Percentiles rank a stretch among this genome's conserved stretches.
Conservation (phyloP, 495 filamentous ascomycete species). For the Hamigera avellanea region DNA sequence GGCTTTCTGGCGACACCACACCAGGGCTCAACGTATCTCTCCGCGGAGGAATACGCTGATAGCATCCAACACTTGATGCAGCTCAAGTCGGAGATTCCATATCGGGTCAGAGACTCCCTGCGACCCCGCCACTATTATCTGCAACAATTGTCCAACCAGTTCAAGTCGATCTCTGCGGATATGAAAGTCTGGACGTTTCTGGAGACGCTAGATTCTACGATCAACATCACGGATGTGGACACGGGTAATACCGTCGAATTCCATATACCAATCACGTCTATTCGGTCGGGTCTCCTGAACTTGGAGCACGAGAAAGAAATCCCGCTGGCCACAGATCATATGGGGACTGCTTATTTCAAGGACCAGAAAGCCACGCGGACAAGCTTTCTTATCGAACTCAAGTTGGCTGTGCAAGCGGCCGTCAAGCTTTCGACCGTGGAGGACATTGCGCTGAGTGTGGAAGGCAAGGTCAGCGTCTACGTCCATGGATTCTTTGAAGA, state of each 20-base stretch:
- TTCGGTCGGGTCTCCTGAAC: slow-evolving; percentile 45
- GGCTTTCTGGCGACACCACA: slow-evolving; percentile 52
- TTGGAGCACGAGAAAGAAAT: slow-evolving; percentile 45
- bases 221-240: slow-evolving; percentile 32
- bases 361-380: slow-evolving; percentile 37
- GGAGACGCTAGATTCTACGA: slow-evolving; percentile 49
- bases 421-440: slow-evolving; percentile 22
- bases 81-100: slow-evolving; percentile 41
- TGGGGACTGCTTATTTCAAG: slow-evolving; percentile 45
- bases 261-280: slow-evolving; percentile 49
- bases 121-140: slow-evolving; percentile 36
- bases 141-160: slow-evolving; percentile 40
- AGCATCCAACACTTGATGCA: slow-evolving; percentile 43
- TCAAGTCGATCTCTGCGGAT: slow-evolving; percentile 47
- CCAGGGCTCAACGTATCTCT: slow-evolving; percentile 54
- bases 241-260: slow-evolving; percentile 20
- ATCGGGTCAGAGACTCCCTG: slow-evolving; percentile 36
- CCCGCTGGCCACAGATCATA: slow-evolving; percentile 46
- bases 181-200: slow-evolving; percentile 58
- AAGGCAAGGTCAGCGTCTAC: slow-evolving; percentile 43
- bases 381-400: slow-evolving; percentile 39
- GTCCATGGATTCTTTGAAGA: slow-evolving; percentile 53
- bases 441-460: slow-evolving; percentile 33
- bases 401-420: slow-evolving; percentile 30
- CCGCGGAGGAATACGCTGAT: slow-evolving; percentile 40